Evolutionary conservation across 1,284 basidiomycete species (phyloP).

Genomic region (Grifola frondosa): DNA sequence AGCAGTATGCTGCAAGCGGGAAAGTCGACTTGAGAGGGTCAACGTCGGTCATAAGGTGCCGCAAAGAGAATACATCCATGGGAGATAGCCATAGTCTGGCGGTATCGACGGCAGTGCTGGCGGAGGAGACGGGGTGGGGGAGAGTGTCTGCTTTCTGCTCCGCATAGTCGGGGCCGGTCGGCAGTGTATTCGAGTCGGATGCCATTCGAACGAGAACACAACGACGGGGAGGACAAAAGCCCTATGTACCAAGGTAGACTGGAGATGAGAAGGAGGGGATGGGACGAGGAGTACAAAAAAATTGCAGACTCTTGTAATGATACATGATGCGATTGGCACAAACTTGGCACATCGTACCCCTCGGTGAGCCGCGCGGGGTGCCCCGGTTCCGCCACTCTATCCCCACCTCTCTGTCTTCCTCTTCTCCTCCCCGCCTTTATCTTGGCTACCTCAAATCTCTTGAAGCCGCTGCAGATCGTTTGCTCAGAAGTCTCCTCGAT

Average conservation of each 20-base stretch:
- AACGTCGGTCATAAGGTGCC: constrained; percentile 50
- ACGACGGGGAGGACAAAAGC: neutral
- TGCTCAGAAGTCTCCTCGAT: constrained; percentile 1
- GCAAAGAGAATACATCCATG: constrained; percentile 23
- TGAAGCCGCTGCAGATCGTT: neutral
- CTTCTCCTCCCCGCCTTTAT: neutral
- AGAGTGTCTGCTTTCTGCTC: constrained; percentile 22
- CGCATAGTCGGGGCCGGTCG: constrained; percentile 18
- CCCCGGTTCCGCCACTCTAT: constrained; percentile 23
- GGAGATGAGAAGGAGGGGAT: constrained; percentile 8
- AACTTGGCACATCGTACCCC: constrained; percentile 15
- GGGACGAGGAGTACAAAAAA: constrained; percentile 3
- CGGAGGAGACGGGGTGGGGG: constrained; percentile 21
- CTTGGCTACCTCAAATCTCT: neutral
- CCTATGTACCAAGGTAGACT: constrained; percentile 1
- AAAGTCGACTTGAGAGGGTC: constrained; percentile 58
- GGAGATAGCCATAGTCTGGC: constrained; percentile 28
- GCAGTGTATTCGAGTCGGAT: constrained; percentile 2
- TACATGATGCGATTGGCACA: constrained; percentile 14
- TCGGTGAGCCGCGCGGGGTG: constrained; percentile 19
- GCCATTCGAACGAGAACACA: constrained; percentile 6
- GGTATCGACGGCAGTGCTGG: constrained; percentile 17
- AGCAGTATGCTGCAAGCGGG: constrained; percentile 75
- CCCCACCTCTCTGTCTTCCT: constrained; percentile 11
- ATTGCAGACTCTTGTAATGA: constrained; percentile 13